Evolutionary conservation across 202 grass and related monocot genomes (phyloP).

Genomic region (Carex arenaria): DNA sequence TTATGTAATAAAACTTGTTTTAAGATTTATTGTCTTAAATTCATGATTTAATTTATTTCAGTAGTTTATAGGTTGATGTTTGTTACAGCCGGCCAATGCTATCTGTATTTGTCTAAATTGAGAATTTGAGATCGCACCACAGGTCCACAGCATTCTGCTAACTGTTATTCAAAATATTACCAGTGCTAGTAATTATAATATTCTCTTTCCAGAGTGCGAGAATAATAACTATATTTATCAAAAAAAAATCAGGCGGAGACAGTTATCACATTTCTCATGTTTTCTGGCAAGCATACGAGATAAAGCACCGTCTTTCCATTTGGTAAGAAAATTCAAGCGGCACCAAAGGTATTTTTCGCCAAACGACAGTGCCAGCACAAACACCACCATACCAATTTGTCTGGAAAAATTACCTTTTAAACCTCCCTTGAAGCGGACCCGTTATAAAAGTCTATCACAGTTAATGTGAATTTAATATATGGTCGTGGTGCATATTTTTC

Average conservation of each 20-base stretch:
- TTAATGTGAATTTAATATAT: conserved; percentile 8
- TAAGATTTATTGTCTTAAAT: background rate
- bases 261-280: background rate
- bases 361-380: conserved; percentile 3
- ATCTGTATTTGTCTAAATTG: background rate
- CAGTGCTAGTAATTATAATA: background rate
- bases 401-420: background rate
- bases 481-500: conserved; percentile 3
- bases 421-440: background rate
- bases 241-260: background rate
- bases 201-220: background rate
- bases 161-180: background rate
- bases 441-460: conserved; percentile 1
- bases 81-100: no score
- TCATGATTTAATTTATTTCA: no score
- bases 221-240: background rate
- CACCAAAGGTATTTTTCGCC: conserved; percentile 19
- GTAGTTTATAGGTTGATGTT: no score
- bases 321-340: background rate
- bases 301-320: background rate
- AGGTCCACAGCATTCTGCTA: background rate
- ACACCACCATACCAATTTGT: background rate
- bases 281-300: background rate
- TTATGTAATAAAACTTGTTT: no score
- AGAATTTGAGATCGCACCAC: background rate